phyloP scores from a whole-genome alignment of 2,329 filamentous ascomycete genomes.

The Xylaria sp. region DNA sequence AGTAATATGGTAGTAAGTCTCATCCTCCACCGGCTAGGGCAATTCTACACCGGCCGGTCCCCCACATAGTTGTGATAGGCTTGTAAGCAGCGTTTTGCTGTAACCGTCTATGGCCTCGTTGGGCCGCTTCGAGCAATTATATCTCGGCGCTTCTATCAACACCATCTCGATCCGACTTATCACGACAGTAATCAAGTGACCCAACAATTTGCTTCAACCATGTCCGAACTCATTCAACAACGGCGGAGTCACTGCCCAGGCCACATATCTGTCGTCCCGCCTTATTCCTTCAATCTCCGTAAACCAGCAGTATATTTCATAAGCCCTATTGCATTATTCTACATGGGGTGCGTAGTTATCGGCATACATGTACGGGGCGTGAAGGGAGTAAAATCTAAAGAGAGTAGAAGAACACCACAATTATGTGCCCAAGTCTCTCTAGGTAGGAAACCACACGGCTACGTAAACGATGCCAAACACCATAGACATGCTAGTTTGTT shows the following conservation, averaged over 20 bases:
- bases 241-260: background rate
- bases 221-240: background rate
- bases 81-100: background rate
- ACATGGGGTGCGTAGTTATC: background rate
- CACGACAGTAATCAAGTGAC: background rate
- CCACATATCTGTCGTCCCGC: background rate
- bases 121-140: background rate
- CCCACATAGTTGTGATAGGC: slow-evolving; percentile 2
- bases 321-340: background rate
- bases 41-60: background rate
- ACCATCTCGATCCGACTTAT: background rate
- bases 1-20: background rate
- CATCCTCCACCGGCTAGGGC: background rate
- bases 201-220: background rate
- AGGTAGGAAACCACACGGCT: background rate
- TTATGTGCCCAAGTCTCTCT: background rate
- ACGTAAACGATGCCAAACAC: background rate
- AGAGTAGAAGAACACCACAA: background rate
- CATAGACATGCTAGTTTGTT: background rate
- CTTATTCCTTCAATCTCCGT: background rate
- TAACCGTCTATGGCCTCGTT: background rate
- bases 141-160: background rate
- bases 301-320: background rate
- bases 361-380: background rate
- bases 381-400: background rate